phyloP scores from a whole-genome alignment of 371 early-diverging fungal genomes.

The Sporodiniella umbellata region DNA sequence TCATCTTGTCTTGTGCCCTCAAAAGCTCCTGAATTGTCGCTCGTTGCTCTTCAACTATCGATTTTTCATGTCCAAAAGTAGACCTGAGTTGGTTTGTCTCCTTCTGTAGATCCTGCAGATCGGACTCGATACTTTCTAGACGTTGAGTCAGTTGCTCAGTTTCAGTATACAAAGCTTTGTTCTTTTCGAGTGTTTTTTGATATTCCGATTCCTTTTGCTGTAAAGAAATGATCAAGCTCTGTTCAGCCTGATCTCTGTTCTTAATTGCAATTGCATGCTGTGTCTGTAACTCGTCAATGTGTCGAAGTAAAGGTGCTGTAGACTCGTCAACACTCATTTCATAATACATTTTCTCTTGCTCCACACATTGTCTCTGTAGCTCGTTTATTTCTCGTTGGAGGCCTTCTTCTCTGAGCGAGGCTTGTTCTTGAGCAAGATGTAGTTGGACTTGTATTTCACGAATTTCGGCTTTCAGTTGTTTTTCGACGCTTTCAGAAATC shows the following conservation, averaged over 20 bases:
- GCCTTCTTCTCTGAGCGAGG: constrained; percentile 61
- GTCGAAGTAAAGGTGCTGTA: constrained; percentile 61
- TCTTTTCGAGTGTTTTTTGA: constrained; percentile 22
- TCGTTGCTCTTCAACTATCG: constrained; percentile 18
- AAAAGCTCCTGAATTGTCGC: constrained; percentile 24
- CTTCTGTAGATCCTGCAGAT: constrained; percentile 21
- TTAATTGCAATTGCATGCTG: constrained; percentile 56
- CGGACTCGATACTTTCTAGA: constrained; percentile 22
- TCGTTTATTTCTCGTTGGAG: constrained; percentile 52
- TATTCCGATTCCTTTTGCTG: constrained; percentile 48
- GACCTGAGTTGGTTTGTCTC: constrained; percentile 19
- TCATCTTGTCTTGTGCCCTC: constrained; percentile 26
- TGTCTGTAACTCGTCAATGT: constrained; percentile 67
- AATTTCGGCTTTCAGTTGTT: constrained; percentile 48
- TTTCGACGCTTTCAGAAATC: constrained; percentile 32
- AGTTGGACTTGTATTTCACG: constrained; percentile 61
- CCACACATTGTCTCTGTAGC: constrained; percentile 54
- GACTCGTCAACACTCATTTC: constrained; percentile 52
- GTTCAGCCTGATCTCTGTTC: constrained; percentile 68
- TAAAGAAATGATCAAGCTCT: constrained; percentile 48
- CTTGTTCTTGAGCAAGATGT: constrained; percentile 56
- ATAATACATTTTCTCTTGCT: constrained; percentile 57
- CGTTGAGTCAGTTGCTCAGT: constrained; percentile 6
- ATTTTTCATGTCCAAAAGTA: constrained; percentile 23
- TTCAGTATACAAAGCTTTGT: constrained; percentile 2